Evolutionary conservation across 495 filamentous ascomycete genomes (phyloP), one percentile per base, ranked within the genome.

Genomic region (Annulohypoxylon nitens): DNA sequence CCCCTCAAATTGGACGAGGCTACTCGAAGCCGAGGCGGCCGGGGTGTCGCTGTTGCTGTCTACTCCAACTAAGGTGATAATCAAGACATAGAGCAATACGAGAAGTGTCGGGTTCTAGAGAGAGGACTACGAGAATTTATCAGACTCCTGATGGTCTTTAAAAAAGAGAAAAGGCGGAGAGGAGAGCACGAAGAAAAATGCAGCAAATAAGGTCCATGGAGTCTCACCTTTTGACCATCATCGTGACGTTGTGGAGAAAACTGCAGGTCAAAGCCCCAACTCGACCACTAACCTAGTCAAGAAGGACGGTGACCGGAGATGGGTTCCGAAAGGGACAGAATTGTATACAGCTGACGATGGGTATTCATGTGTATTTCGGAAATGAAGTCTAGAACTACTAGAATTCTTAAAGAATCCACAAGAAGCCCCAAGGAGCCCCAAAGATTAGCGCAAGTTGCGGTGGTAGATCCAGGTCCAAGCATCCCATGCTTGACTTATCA

Each of bases 171-270:
- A 59, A 39, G 41, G 60, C 26, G 30, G 20, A 47, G n/a, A 63
- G 34, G 10, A 66, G 30, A 39, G 61, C 43, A 64, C 23, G 20
- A 39, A 41, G 53, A 59, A 68, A 39, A 73, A 73, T 53, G 30
- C 5, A 64, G 10, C 60, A 68, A 59, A 60, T 60, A 18, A 33
- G 12, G 50, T 41, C 30, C 14, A 34, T n/a, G 58, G 26, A 59
- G 47, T 65, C 71, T 73, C 36, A 61, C 47, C 37, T 69, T 58
- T 69, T 48, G 59, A 48, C 64, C 61, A 69, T 58, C 61, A 74
- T 74, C 71, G 71, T 74, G 71, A 74, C 50, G 67, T 53, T 74
- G 62, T 74, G 71, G 71, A 23, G 71, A 70, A 67, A 53, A 47
- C 41, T 62, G 65, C 30, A 62, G 60, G 66, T 65, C 66, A 62